phyloP scores from a whole-genome alignment of 1,284 basidiomycete genomes.

The Ceratobasidium sp. region DNA sequence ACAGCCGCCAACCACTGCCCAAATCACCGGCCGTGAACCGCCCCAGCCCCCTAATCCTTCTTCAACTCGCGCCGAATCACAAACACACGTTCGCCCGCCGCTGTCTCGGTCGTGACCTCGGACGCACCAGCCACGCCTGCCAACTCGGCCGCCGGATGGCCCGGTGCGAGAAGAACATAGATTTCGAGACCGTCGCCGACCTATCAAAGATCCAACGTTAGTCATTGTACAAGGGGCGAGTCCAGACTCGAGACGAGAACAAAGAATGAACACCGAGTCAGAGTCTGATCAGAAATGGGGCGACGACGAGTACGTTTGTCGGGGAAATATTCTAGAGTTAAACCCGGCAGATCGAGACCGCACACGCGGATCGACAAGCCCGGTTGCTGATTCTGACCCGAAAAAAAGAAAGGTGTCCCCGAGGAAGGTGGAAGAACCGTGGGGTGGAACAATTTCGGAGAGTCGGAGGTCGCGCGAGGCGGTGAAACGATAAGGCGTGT shows the following conservation, averaged over 20 bases:
- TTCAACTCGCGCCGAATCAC: constrained; percentile 78
- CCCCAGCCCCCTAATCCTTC: constrained; percentile 61
- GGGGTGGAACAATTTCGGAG: constrained; percentile 40
- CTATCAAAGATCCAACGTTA: constrained; percentile 55
- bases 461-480: constrained; percentile 10
- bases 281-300: constrained; percentile 17
- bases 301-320: constrained; percentile 1
- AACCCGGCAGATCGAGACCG: not conserved
- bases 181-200: constrained; percentile 95
- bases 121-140: constrained; percentile 63
- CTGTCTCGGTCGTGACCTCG: constrained; percentile 57
- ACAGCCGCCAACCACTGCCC: not conserved
- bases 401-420: not conserved
- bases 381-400: not conserved
- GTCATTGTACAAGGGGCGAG: not conserved
- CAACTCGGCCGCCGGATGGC: constrained; percentile 70
- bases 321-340: not conserved
- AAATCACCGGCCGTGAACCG: not conserved
- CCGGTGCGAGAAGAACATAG: constrained; percentile 82
- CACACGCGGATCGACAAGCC: not conserved
- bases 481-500: constrained; percentile 10
- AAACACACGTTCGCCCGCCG: constrained; percentile 72
- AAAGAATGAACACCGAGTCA: not conserved
- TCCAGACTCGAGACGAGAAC: not conserved
- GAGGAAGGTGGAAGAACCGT: too few species aligned